phyloP scores from a whole-genome alignment of 75 land plant species.

The Sequoiadendron giganteum region DNA sequence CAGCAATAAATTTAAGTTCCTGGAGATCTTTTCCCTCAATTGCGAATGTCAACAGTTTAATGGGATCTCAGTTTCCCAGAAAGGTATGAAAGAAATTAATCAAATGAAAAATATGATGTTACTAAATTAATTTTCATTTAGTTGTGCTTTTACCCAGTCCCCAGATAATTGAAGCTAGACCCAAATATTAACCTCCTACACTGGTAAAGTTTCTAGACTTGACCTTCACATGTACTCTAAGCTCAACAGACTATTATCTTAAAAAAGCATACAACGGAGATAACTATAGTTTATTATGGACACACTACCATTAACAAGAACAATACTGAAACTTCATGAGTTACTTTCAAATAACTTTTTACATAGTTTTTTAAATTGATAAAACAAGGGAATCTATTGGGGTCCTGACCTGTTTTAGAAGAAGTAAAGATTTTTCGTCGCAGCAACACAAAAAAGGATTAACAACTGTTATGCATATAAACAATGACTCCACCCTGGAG shows the following conservation, averaged over 20 bases:
- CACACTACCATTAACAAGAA: not conserved
- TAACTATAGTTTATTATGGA: not conserved
- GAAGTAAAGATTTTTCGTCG: no score
- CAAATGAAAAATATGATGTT: not conserved
- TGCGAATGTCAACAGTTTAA: not conserved
- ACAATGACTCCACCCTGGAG: not conserved
- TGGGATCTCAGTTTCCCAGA: not conserved
- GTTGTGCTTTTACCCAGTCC: not conserved
- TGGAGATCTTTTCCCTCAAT: not conserved
- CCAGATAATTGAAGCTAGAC: not conserved
- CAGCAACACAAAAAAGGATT: no score
- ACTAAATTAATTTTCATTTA: not conserved
- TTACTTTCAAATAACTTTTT: not conserved
- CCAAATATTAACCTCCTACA: not conserved
- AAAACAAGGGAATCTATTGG: no score
- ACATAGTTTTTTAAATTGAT: no score
- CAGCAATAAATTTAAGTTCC: not conserved
- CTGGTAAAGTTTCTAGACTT: not conserved
- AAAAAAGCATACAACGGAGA: not conserved
- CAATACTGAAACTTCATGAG: not conserved
- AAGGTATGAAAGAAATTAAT: not conserved
- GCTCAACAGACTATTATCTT: not conserved
- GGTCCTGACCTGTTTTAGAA: no score
- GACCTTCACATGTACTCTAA: not conserved
- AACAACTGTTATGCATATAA: not conserved